phyloP scores from a whole-genome alignment of 2,329 filamentous ascomycete genomes.

The Chaetomiaceae sp. region DNA sequence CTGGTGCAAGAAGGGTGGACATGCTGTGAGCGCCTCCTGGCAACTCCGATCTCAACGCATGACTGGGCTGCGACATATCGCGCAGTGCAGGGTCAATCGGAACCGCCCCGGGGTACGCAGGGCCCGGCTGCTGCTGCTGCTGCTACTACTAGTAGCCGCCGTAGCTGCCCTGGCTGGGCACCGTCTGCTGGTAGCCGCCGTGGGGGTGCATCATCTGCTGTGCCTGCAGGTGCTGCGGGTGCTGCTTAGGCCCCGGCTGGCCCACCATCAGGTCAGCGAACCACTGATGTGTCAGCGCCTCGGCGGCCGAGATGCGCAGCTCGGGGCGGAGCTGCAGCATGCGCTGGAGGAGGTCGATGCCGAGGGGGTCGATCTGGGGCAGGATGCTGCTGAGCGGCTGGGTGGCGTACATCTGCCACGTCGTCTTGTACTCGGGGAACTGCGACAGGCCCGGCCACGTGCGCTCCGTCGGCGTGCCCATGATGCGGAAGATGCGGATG shows the following conservation, averaged over 20 bases:
- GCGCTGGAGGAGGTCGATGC: constrained; percentile 78
- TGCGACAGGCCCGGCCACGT: constrained; percentile 94
- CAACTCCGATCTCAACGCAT: no score
- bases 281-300: constrained; percentile 88
- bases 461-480: constrained; percentile 94
- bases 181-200: constrained; percentile 26
- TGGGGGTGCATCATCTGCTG: constrained; percentile 28
- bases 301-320: constrained; percentile 79
- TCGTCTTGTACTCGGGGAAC: constrained; percentile 96
- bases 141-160: constrained; percentile 26
- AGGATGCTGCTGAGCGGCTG: constrained; percentile 84
- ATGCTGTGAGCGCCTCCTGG: no score
- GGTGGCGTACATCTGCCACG: constrained; percentile 89
- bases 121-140: background rate
- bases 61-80: no score
- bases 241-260: constrained; percentile 42
- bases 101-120: background rate
- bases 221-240: constrained; percentile 18
- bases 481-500: constrained; percentile 93
- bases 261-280: constrained; percentile 69
- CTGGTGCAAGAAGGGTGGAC: no score
- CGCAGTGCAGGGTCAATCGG: background rate
- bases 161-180: constrained; percentile 27
- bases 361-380: constrained; percentile 81
- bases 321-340: constrained; percentile 94